Evolutionary conservation across 139 green algal species (phyloP).

Genomic region (Chlamydomonas sp.): DNA sequence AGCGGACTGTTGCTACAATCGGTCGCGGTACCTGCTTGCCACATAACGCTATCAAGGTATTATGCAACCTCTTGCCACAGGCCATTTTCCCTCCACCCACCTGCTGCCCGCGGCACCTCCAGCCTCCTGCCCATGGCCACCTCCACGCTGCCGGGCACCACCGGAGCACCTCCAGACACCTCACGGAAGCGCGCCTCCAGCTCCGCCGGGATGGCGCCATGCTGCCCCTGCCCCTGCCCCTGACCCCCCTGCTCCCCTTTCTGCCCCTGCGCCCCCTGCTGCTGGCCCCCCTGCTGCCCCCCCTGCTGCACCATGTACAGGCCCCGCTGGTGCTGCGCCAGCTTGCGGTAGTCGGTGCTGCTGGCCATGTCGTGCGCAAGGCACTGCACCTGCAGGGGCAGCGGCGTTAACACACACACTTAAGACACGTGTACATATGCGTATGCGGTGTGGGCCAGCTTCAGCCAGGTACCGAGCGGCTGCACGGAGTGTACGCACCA

Average conservation of each 20-base stretch:
- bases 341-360: slow-evolving; percentile 86
- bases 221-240: neutral
- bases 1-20: too few species aligned
- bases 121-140: slow-evolving; percentile 88
- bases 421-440: too few species aligned
- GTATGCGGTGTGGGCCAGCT: neutral
- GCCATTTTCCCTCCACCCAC: slow-evolving; percentile 26
- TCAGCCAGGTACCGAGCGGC: too few species aligned
- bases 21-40: too few species aligned
- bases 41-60: neutral
- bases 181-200: slow-evolving; percentile 67
- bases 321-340: slow-evolving; percentile 79
- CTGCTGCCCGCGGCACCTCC: slow-evolving; percentile 67
- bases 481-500: too few species aligned
- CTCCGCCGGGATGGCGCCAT: neutral
- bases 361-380: slow-evolving; percentile 90
- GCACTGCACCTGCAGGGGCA: slow-evolving; percentile 71
- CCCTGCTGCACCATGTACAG: slow-evolving; percentile 79
- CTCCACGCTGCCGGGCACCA: slow-evolving; percentile 48
- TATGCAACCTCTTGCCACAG: neutral
- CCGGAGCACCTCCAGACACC: slow-evolving; percentile 20
- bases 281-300: neutral
- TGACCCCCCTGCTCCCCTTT: slow-evolving; percentile 38
- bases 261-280: neutral
- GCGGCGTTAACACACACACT: too few species aligned